Evolutionary conservation across 768 basidiomycete species (phyloP).

Genomic region (Lactarius hatsudake): DNA sequence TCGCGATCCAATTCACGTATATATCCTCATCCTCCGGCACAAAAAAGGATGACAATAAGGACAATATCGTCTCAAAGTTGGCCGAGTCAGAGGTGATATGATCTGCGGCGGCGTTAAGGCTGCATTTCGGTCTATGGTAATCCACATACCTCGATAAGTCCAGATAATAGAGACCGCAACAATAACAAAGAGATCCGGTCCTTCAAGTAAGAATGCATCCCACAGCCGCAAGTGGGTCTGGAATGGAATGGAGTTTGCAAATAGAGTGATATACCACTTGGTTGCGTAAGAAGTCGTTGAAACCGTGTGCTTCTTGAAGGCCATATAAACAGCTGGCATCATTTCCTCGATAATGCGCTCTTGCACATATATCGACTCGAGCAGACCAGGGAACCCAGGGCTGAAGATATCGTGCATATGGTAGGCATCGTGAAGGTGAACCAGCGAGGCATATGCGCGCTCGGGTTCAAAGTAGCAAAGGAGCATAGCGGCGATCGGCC

Average conservation of each 20-base stretch:
- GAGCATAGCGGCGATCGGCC: conserved; percentile 91
- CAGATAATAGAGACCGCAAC: conserved; percentile 87
- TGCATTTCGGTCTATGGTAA: conserved; percentile 5
- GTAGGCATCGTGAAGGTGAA: conserved; percentile 88
- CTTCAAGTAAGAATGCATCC: conserved; percentile 92
- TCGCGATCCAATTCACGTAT: conserved; percentile 78
- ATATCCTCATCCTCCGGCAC: conserved; percentile 87
- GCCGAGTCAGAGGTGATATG: conserved; percentile 78
- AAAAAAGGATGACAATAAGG: conserved; percentile 90
- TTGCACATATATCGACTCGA: conserved; percentile 95
- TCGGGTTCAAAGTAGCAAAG: conserved; percentile 93
- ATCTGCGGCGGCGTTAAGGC: conserved; percentile 45
- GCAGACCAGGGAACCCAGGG: conserved; percentile 92
- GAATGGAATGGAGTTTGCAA: conserved; percentile 93
- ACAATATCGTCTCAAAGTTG: conserved; percentile 87
- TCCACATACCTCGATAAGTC: conserved; percentile 74
- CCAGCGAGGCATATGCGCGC: conserved; percentile 78
- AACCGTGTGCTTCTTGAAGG: conserved; percentile 86
- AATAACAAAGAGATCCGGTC: conserved; percentile 83
- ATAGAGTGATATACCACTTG: conserved; percentile 99
- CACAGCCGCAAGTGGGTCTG: conserved; percentile 91
- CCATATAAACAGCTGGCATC: conserved; percentile 86
- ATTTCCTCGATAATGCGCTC: conserved; percentile 82
- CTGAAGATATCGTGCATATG: conserved; percentile 84
- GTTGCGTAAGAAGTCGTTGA: conserved; percentile 95